Evolutionary conservation across 2,329 filamentous ascomycete genomes (phyloP).

Genomic region (Fusarium sp.): DNA sequence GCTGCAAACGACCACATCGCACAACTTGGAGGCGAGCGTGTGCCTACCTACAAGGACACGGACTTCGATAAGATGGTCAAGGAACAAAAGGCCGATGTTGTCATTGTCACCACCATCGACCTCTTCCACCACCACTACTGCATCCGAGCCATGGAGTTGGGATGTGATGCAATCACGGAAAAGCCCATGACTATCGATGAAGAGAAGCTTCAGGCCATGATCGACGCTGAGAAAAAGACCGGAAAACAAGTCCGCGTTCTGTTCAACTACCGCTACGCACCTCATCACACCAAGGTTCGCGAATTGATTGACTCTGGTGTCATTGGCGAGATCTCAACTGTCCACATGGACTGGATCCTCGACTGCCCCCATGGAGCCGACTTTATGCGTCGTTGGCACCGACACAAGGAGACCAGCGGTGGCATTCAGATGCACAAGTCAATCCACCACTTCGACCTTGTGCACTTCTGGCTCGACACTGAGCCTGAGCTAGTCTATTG

Average conservation of each 20-base stretch:
- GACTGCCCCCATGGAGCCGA: conserved; percentile 71
- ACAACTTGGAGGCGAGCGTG: conserved; percentile 57
- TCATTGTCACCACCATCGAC: conserved; percentile 73
- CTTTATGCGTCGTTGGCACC: conserved; percentile 73
- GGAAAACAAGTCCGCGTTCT: conserved; percentile 65
- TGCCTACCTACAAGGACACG: conserved; percentile 65
- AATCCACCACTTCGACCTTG: conserved; percentile 67
- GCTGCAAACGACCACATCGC: conserved; percentile 64
- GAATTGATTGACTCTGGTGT: conserved; percentile 65
- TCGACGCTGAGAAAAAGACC: conserved; percentile 41
- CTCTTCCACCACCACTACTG: conserved; percentile 71
- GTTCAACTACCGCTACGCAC: conserved; percentile 74
- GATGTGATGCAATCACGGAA: conserved; percentile 70
- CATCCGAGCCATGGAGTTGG: conserved; percentile 67
- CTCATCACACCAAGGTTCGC: conserved; percentile 70
- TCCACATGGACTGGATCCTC: conserved; percentile 74
- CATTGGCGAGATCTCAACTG: conserved; percentile 66
- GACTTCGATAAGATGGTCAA: conserved; percentile 69
- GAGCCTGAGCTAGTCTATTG: conserved; percentile 67
- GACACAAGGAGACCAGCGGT: conserved; percentile 69
- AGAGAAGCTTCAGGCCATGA: conserved; percentile 62
- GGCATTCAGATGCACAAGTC: conserved; percentile 72
- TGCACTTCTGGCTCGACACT: conserved; percentile 71
- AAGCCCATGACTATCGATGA: conserved; percentile 74
- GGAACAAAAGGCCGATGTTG: conserved; percentile 67